Conservation (phyloP, 805 yeast species). For the Dipodascopsis uninucleata region DNA sequence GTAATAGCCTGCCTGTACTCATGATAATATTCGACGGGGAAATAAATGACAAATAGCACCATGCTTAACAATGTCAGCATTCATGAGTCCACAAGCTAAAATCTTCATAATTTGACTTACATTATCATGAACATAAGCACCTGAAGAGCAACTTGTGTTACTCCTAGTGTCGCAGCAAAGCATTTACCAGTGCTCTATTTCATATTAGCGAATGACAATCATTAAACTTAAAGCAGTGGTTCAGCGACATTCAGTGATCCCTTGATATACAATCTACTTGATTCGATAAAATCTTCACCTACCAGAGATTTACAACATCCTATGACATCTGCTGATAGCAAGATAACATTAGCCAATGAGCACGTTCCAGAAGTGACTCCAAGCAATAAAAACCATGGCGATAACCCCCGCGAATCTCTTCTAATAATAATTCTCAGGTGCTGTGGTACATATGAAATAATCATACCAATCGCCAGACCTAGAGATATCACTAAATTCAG, state of each 20-base stretch:
- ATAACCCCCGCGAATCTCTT: conserved; percentile 70
- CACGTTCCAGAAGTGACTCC: conserved; percentile 69
- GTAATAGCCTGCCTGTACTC: conserved; percentile 11
- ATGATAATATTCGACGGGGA: conserved; percentile 8
- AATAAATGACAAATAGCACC: conserved; percentile 14
- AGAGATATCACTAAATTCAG: conserved; percentile 50
- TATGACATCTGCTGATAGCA: conserved; percentile 59
- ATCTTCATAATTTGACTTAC: conserved; percentile 5
- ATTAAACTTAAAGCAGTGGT: too few species aligned
- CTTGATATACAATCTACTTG: too few species aligned
- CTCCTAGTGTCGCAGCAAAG: conserved; percentile 59
- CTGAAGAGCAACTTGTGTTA: conserved; percentile 65
- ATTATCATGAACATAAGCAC: conserved; percentile 57
- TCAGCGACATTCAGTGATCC: too few species aligned
- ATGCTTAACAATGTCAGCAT: conserved; percentile 7
- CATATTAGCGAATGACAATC: conserved; percentile 33
- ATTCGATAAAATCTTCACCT: conserved; percentile 29
- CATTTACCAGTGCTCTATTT: conserved; percentile 48
- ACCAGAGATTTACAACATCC: conserved; percentile 50
- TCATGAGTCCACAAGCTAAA: not conserved
- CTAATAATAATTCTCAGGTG: conserved; percentile 56
- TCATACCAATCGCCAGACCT: conserved; percentile 61
- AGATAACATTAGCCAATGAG: conserved; percentile 61
- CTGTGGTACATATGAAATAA: conserved; percentile 72
- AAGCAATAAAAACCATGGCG: conserved; percentile 65